Evolutionary conservation across 148 eudicot species (phyloP).

Genomic region (Persicaria tinctoria): DNA sequence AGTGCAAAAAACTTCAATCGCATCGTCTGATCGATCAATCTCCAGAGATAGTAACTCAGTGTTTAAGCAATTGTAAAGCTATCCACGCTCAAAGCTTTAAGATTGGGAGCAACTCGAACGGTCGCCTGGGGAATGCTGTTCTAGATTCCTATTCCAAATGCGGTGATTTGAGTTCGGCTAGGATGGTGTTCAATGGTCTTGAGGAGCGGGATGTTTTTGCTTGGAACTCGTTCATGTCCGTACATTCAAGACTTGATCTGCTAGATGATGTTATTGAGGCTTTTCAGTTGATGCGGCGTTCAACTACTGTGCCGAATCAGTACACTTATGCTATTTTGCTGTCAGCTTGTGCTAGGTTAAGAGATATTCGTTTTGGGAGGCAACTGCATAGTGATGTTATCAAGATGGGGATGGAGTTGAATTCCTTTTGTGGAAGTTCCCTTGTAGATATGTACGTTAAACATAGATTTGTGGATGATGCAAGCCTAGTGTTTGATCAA

Average conservation of each 20-base stretch:
- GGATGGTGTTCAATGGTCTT: conserved; percentile 45
- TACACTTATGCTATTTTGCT: conserved; percentile 59
- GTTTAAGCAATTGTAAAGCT: conserved; percentile 22
- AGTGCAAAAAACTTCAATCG: conserved; percentile 50
- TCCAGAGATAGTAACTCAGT: conserved; percentile 43
- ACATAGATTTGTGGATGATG: conserved; percentile 39
- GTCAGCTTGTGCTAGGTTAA: conserved; percentile 64
- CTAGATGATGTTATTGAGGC: conserved; percentile 32
- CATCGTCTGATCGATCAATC: conserved; percentile 59
- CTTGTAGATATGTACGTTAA: conserved; percentile 80
- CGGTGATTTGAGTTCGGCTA: conserved; percentile 40
- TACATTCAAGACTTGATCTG: conserved; percentile 49
- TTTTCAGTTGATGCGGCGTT: conserved; percentile 41
- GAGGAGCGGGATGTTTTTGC: conserved; percentile 44
- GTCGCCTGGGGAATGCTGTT: conserved; percentile 53
- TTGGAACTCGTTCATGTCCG: conserved; percentile 71
- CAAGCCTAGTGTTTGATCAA: conserved; percentile 54
- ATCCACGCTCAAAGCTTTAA: conserved; percentile 53
- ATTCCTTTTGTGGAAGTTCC: conserved; percentile 69
- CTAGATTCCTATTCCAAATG: conserved; percentile 87
- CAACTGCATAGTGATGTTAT: conserved; percentile 51
- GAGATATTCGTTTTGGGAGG: conserved; percentile 36
- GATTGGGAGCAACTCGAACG: conserved; percentile 38
- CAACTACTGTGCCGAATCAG: conserved; percentile 48
- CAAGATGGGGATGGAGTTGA: conserved; percentile 45